phyloP scores from a whole-genome alignment of 345 rosid genomes.

The Eucalyptus urophylla region DNA sequence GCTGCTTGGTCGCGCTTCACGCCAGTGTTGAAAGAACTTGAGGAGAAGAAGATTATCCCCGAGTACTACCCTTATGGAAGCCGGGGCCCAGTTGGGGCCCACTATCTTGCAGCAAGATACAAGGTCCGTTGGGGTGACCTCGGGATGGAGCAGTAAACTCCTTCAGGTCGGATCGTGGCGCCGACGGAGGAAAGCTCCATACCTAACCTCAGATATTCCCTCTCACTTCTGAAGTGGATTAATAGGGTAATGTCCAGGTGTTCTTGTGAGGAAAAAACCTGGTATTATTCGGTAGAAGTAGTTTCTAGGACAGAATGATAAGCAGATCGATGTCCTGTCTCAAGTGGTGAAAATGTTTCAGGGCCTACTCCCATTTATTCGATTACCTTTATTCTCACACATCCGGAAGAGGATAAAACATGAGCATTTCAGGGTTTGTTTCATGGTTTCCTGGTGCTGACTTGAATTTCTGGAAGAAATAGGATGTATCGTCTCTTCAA shows the following conservation, averaged over 20 bases:
- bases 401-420: not conserved
- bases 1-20: constrained; percentile 94
- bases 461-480: too few relatives aligned
- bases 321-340: not conserved
- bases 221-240: not conserved
- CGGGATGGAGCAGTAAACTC: constrained; percentile 38
- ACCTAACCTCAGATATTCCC: not conserved
- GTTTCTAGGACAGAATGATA: not conserved
- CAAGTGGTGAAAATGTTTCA: not conserved
- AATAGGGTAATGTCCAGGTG: not conserved
- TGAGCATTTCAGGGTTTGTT: not conserved
- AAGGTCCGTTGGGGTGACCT: constrained; percentile 93
- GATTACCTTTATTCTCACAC: not conserved
- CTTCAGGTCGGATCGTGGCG: not conserved
- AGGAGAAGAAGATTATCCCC: constrained; percentile 66
- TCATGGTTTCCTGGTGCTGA: not conserved
- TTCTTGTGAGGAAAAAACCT: not conserved
- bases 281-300: not conserved
- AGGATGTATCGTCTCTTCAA: not conserved
- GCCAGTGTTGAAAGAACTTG: constrained; percentile 73
- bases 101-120: constrained; percentile 91
- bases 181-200: not conserved
- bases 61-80: constrained; percentile 98
- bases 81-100: constrained; percentile 98
- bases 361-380: not conserved